These are phyloP conservation scores for Lachancea sp. DNA, from an alignment of 805 yeast genomes.

Conservation along the genomic window DNA sequence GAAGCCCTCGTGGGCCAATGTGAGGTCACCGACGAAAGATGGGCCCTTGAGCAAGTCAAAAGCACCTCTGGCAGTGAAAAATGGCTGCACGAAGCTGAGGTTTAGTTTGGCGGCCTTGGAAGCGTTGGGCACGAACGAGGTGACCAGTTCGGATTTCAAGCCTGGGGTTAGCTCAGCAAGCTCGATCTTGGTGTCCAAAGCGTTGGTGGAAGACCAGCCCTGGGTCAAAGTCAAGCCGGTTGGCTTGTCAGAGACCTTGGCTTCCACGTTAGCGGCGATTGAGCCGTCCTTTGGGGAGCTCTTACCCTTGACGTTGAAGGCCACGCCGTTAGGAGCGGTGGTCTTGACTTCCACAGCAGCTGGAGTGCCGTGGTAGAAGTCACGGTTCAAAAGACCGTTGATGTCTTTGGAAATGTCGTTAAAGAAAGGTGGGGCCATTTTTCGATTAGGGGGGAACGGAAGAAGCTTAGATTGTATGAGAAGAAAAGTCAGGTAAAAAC, in stretches of 20 bases:
- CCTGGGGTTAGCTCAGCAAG: constrained; percentile 91
- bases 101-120: constrained; percentile 84
- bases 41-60: constrained; percentile 95
- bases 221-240: constrained; percentile 91
- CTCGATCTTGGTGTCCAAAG: constrained; percentile 88
- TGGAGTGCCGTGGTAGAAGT: constrained; percentile 87
- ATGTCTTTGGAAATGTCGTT: constrained; percentile 89
- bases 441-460: too few relatives aligned
- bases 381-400: constrained; percentile 83
- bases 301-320: constrained; percentile 91
- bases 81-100: constrained; percentile 85
- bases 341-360: constrained; percentile 87
- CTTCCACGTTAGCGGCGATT: constrained; percentile 83
- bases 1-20: constrained; percentile 93
- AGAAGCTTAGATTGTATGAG: too few relatives aligned
- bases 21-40: constrained; percentile 87
- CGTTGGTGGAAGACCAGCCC: constrained; percentile 95
- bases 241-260: constrained; percentile 87
- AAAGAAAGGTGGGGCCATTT: constrained; percentile 85
- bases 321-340: constrained; percentile 92
- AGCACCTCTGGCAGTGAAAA: constrained; percentile 89
- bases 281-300: constrained; percentile 69
- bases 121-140: constrained; percentile 80
- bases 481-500: too few relatives aligned
- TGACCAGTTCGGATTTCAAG: constrained; percentile 84